Base-by-base conservation (phyloP, 2,329 filamentous ascomycete genomes). In the Cordyceps javanica region DNA sequence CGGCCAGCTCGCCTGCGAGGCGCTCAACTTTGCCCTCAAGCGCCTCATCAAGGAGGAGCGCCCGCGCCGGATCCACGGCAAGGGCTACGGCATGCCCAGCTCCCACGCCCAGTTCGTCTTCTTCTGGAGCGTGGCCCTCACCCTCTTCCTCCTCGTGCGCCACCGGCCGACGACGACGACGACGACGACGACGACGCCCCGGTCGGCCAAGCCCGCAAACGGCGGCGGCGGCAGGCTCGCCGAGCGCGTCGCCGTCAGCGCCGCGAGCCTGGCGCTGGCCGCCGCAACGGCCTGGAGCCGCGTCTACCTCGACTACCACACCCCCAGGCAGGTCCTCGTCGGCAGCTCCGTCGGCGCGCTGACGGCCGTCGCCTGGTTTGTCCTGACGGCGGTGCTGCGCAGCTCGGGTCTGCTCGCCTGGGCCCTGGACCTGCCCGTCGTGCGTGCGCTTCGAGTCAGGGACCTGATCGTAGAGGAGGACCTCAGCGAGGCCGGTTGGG, bases 51-150 rank as follows among this genome's bases (percentile, higher is more conserved):
- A 93, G 69, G 91, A 97, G 72, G 90, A 96, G 72, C 83, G 94
- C 51, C 94, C 94, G 28, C 82, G 80, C 61, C 88, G 88, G 83
- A 87, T 78, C 80, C 86, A 92, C 68, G 92, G 91, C 57, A 96
- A 96, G 72, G 94, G 94, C 62, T 99, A 99, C 69, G 95, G 94
- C 65, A 99, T 99, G 95, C 94, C 94, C 55, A 81, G 77, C 45
- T 97, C 92, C 38, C 94, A 99, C 74, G 89, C 94, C 9, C 94
- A 99, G 75, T 99, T 97, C 70, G 89, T 93, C 60, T 82, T 88
- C 57, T 99, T 91, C 77, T 97, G 96, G 81, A 88, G 90, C 59
- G 76, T 96, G 58, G 94, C 89, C 61, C 75, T 97, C 60, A 79
- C 84, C 25, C 78, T 99, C 21, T 97, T 97, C 76, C 80, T 99